Conservation (phyloP, 768 basidiomycete species). For the Rhizopogon roseolus region DNA sequence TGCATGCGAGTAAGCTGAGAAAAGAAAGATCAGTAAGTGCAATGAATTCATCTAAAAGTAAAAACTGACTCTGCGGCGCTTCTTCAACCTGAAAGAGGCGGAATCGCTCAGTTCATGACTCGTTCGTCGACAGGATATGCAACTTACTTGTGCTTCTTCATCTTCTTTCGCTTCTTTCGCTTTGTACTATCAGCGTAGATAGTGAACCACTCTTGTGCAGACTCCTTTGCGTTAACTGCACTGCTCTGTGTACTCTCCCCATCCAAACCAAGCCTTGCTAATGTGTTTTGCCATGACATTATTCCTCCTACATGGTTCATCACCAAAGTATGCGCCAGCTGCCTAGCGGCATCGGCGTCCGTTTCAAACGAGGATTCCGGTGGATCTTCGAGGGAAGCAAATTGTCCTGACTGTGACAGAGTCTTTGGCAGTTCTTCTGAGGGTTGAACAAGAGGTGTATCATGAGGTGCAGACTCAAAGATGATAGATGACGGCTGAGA, state of each 20-base stretch:
- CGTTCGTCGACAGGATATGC: not conserved
- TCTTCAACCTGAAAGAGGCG: constrained; percentile 61
- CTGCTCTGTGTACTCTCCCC: constrained; percentile 44
- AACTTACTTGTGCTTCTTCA: constrained; percentile 94
- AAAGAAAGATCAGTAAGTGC: constrained; percentile 11
- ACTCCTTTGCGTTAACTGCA: constrained; percentile 46
- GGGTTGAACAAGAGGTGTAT: constrained; percentile 13
- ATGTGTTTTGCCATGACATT: constrained; percentile 62
- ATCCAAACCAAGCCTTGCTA: constrained; percentile 62
- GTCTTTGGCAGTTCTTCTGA: constrained; percentile 19
- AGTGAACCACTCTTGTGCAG: constrained; percentile 57
- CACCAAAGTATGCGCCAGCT: constrained; percentile 71
- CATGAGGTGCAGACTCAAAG: constrained; percentile 31
- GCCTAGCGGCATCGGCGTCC: constrained; percentile 76
- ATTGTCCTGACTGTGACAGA: constrained; percentile 20
- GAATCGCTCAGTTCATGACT: constrained; percentile 1
- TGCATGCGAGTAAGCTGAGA: constrained; percentile 41
- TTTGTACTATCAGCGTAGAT: constrained; percentile 76
- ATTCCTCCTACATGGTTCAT: constrained; percentile 59
- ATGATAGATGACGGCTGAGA: constrained; percentile 56
- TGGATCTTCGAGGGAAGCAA: constrained; percentile 34
- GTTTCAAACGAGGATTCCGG: constrained; percentile 57
- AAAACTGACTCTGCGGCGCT: constrained; percentile 74
- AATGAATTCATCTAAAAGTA: not conserved
- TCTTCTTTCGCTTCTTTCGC: constrained; percentile 88